These are phyloP conservation scores for Trebouxia sp. DNA, from an alignment of 139 green algal species.

Conservation along the genomic window DNA sequence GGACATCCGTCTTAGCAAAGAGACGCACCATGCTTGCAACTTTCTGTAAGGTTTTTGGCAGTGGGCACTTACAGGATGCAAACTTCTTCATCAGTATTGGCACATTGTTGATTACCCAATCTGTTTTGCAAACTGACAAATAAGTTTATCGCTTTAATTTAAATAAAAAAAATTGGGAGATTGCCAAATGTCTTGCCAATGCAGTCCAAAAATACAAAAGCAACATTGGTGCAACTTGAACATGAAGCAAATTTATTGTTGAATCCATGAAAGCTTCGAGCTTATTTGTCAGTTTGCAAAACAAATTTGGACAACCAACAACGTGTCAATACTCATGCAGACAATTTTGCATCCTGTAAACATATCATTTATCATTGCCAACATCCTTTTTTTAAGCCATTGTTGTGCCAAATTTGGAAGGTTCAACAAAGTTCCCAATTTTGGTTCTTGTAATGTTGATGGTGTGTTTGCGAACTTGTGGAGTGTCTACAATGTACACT, in stretches of 20 bases:
- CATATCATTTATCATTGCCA: conserved; percentile 23
- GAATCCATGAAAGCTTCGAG: conserved; percentile 24
- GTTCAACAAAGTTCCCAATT: conserved; percentile 23
- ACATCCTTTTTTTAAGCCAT: conserved; percentile 25
- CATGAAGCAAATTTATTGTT: conserved; percentile 23
- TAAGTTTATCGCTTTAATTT: conserved; percentile 11
- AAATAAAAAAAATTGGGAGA: conserved; percentile 20
- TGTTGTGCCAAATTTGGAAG: conserved; percentile 22
- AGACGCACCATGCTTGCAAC: conserved; percentile 24
- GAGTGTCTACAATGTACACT: conserved; percentile 22
- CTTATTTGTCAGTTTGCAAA: conserved; percentile 19
- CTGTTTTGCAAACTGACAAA: conserved; percentile 23
- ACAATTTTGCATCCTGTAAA: conserved; percentile 21
- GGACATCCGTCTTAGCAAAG: conserved; percentile 14
- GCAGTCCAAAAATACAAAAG: conserved; percentile 20
- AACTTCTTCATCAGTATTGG: conserved; percentile 21
- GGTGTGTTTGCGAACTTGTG: conserved; percentile 21
- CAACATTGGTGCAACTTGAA: conserved; percentile 12
- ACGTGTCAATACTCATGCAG: conserved; percentile 14
- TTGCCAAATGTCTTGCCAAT: conserved; percentile 24
- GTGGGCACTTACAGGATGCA: conserved; percentile 15
- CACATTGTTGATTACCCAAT: conserved; percentile 19
- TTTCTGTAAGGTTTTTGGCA: conserved; percentile 25
- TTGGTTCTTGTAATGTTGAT: conserved; percentile 16
- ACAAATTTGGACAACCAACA: conserved; percentile 20